A percentile compares a stretch with the other conserved stretches of the same genome.
Evolutionary conservation across 163 green algal genomes (phyloP).

Genomic region (Scenedesmus sp.): DNA sequence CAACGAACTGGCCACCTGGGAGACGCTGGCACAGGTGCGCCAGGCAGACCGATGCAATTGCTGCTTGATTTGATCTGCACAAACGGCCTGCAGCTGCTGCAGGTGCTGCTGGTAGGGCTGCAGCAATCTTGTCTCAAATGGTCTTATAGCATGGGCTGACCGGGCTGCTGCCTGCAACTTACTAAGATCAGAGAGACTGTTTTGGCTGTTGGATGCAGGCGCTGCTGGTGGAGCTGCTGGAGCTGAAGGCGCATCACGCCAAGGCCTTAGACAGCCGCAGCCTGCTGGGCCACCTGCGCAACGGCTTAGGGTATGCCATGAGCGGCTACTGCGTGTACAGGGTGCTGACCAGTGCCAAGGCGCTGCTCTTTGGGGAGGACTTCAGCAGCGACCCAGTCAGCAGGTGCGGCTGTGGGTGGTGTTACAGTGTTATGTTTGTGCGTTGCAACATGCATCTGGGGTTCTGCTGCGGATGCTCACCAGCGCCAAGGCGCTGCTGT

Average conservation of each 20-base stretch:
- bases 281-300: conserved; percentile 79
- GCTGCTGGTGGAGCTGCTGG: conserved; percentile 80
- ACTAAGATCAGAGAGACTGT: background rate
- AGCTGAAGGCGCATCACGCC: conserved; percentile 78
- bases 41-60: too few species aligned
- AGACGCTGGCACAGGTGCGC: conserved; percentile 46
- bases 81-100: background rate
- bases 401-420: conserved; percentile 36
- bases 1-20: conserved; percentile 51
- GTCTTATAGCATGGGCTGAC: too few species aligned
- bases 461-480: conserved; percentile 62
- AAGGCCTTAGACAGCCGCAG: conserved; percentile 80
- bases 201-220: conserved; percentile 34
- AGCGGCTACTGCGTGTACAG: conserved; percentile 90
- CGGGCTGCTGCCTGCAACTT: background rate
- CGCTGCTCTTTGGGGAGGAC: conserved; percentile 87
- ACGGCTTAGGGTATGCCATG: conserved; percentile 87
- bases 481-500: conserved; percentile 75
- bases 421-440: too few species aligned
- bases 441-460: too few species aligned
- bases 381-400: conserved; percentile 78
- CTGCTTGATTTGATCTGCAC: conserved; percentile 17
- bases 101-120: conserved; percentile 79
- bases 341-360: conserved; percentile 78
- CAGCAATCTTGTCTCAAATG: conserved; percentile 56